A percentile compares a stretch with the other conserved stretches of the same genome.
phyloP scores from a whole-genome alignment of 345 rosid genomes.

The Citrus trifoliata region DNA sequence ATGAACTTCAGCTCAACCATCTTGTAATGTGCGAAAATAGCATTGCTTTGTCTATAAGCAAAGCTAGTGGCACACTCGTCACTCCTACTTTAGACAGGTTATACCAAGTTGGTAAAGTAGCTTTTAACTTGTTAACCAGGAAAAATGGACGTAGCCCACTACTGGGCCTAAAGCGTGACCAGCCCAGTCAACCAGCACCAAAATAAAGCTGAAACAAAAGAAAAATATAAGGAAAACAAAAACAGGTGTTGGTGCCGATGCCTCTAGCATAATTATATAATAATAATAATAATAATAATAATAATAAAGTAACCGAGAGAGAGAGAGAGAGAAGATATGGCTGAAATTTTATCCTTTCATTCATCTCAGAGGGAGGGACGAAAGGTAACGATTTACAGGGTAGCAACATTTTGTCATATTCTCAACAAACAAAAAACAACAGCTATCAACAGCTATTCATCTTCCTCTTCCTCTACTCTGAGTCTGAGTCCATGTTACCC shows the following conservation, averaged over 20 bases:
- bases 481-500: slow-evolving; percentile 53
- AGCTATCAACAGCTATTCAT: not conserved
- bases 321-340: not conserved
- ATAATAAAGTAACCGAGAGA: not conserved
- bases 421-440: not conserved
- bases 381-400: slow-evolving; percentile 4
- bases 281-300: too few species aligned
- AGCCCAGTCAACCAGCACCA: not conserved
- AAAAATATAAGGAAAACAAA: not conserved
- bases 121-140: not conserved
- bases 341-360: not conserved
- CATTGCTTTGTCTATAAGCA: not conserved
- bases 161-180: not conserved
- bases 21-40: too few species aligned
- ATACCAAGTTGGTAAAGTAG: not conserved
- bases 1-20: too few species aligned
- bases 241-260: not conserved
- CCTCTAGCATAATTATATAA: too few species aligned
- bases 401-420: slow-evolving; percentile 5
- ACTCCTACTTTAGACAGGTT: not conserved
- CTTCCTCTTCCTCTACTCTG: slow-evolving; percentile 26
- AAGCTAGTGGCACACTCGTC: not conserved
- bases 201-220: not conserved
- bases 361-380: not conserved
- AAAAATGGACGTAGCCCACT: not conserved